Base-by-base conservation (phyloP, 768 basidiomycete genomes). In the Podaxis carcinomalis region DNA sequence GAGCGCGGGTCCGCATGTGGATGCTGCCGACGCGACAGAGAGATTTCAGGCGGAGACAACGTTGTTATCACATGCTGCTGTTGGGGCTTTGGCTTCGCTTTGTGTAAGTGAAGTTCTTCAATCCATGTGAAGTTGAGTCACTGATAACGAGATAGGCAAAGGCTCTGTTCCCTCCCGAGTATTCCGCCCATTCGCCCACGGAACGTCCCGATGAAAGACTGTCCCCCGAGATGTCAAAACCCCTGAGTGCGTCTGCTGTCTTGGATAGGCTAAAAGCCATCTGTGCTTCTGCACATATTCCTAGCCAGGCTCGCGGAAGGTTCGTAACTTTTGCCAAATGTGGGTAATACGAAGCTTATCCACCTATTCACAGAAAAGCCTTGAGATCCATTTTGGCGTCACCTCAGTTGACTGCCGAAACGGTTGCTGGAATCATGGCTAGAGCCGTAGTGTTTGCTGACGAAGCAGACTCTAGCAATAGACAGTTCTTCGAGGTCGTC, bases 81-180 rank as follows among this genome's bases (percentile, higher is more conserved):
- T 89, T n/a, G 88, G 92, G 40, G 92, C 95, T 2, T 76, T 96
- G 74, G 85, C 92, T n/a, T 85, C 92, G 7, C 81, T 96, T 62
- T 91, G 90, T 69, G 94, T 96, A 67, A 76, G 94, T 87, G 14
- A 28, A 23, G 39, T 21, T 6, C n/a, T 37, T 11, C 39, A 36
- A 2, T 37, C 32, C 7, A 16, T 50, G 49, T 32, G 21, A 51
- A 35, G n/a, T 44, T 51, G 25, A 39, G 59, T 52, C 44, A 44
- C 66, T 28, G 65, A 35, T 21, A 51, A 19, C 2, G 10, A 44
- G 59, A 19, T 68, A 96, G 93, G 83, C 84, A 77, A 93, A 86
- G 61, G 90, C 91, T 1, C 89, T 90, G 68, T 90, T 86, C 64
- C 83, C 86, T 25, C 79, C 83, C 5, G 86, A 89, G 27, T 67